Conservation (phyloP, 257 asterid species). For the Solanum sejunctum region DNA sequence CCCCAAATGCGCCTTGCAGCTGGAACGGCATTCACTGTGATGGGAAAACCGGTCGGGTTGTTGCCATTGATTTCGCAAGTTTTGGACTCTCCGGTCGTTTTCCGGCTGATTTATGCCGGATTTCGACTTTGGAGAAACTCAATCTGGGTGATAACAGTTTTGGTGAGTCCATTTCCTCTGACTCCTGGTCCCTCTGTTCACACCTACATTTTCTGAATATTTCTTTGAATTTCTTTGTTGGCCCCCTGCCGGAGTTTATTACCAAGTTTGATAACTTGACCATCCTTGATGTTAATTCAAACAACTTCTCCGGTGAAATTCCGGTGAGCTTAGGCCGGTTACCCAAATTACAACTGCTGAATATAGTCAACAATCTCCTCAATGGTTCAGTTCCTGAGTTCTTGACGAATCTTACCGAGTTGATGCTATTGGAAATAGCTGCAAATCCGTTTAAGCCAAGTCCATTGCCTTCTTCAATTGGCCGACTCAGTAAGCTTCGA, state of each 20-base stretch:
- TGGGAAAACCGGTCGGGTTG: conserved; percentile 17
- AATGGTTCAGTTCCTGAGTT: conserved; percentile 65
- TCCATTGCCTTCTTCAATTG: conserved; percentile 42
- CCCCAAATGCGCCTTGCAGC: conserved; percentile 44
- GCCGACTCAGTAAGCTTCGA: conserved; percentile 50
- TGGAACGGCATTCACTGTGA: conserved; percentile 69
- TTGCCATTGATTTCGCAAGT: conserved; percentile 35
- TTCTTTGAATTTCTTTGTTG: conserved; percentile 47
- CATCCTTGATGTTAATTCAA: conserved; percentile 29
- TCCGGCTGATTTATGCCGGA: conserved; percentile 68
- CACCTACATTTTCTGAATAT: conserved; percentile 34
- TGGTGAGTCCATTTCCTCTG: conserved; percentile 27
- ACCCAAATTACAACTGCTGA: conserved; percentile 33
- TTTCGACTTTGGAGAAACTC: conserved; percentile 36
- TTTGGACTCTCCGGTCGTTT: conserved; percentile 29
- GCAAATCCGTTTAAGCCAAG: conserved; percentile 38
- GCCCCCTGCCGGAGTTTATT: conserved; percentile 39
- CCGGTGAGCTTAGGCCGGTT: conserved; percentile 45
- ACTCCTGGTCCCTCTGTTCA: conserved; percentile 41
- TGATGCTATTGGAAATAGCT: conserved; percentile 36
- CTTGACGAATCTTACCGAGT: conserved; percentile 42
- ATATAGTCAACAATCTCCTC: conserved; percentile 34
- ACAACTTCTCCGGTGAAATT: conserved; percentile 63
- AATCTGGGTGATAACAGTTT: conserved; percentile 38
- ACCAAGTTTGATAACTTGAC: conserved; percentile 32